Conservation (phyloP, 176 grass and related monocot species). For the Pontederia paniculata region DNA sequence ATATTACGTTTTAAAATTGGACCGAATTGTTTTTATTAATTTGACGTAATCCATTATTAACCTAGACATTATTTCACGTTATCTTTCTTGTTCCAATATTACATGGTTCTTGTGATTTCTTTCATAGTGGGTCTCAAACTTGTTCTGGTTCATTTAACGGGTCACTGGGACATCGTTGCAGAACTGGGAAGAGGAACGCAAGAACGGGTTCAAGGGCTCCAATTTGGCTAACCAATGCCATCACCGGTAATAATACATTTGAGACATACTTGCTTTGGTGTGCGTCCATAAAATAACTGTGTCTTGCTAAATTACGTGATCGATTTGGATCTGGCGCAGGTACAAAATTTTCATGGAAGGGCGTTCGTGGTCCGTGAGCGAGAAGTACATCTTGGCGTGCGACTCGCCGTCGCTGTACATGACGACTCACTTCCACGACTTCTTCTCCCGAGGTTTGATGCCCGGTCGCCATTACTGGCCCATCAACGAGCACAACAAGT, state of each 20-base stretch:
- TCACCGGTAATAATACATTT: conserved; percentile 35
- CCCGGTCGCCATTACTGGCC: conserved; percentile 55
- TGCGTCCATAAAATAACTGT: neutral
- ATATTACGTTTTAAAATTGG: too few relatives aligned
- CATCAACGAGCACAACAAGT: conserved; percentile 21
- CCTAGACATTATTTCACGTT: too few relatives aligned
- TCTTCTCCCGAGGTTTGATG: conserved; percentile 34
- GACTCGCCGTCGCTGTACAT: conserved; percentile 39
- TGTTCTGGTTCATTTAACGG: too few relatives aligned
- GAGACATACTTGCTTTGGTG: too few relatives aligned
- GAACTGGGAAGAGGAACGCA: conserved; percentile 26
- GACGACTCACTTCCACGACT: conserved; percentile 32
- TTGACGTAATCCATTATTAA: too few relatives aligned
- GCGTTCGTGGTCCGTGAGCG: conserved; percentile 41
- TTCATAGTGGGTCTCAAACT: too few relatives aligned
- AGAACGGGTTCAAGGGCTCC: conserved; percentile 29
- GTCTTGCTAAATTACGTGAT: neutral
- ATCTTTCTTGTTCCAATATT: too few relatives aligned
- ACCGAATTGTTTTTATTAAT: too few relatives aligned
- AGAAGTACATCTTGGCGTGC: conserved; percentile 52
- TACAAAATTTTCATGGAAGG: conserved; percentile 64
- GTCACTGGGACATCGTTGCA: neutral
- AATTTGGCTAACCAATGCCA: conserved; percentile 44
- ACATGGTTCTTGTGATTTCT: too few relatives aligned
- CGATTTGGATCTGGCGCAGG: conserved; percentile 7